These are phyloP conservation scores for Hygrophila difformis DNA, from an alignment of 257 asterid genomes.

Conservation along the genomic window DNA sequence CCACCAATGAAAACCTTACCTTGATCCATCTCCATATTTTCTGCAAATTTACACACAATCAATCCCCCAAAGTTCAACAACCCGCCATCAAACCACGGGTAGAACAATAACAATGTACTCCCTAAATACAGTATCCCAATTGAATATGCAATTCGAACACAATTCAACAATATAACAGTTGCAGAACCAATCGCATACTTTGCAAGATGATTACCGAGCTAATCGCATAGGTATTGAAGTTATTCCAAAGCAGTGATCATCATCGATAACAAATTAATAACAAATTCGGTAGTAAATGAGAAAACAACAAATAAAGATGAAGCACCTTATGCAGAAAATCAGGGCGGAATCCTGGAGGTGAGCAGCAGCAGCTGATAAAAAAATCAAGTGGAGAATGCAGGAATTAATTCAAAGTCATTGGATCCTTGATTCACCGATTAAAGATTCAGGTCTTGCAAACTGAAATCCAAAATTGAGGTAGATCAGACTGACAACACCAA, in stretches of 20 bases:
- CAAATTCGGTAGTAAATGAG: constrained; percentile 33
- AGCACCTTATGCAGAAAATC: constrained; percentile 20
- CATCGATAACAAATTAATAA: constrained; percentile 29
- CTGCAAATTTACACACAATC: constrained; percentile 24
- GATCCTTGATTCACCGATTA: constrained; percentile 53
- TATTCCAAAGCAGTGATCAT: neutral
- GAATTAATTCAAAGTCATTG: constrained; percentile 28
- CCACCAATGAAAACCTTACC: constrained; percentile 83
- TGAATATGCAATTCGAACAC: no score
- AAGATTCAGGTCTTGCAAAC: constrained; percentile 19
- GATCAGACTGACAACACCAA: constrained; percentile 35
- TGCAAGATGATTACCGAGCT: no score
- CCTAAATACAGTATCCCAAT: no score
- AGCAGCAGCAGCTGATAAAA: constrained; percentile 13
- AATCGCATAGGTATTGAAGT: constrained; percentile 9
- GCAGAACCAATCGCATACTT: no score
- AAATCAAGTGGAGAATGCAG: constrained; percentile 24
- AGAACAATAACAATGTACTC: constrained; percentile 10
- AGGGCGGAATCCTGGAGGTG: constrained; percentile 16
- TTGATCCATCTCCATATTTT: constrained; percentile 73
- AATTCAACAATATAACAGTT: no score
- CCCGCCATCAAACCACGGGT: constrained; percentile 11
- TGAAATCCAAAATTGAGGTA: constrained; percentile 34
- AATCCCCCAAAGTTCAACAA: constrained; percentile 2
- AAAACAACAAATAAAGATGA: constrained; percentile 7